Percentiles rank a stretch among this genome's conserved stretches.
These are phyloP conservation scores for Aplosporella prunicola DNA, from an alignment of 2,329 filamentous ascomycete species.

Conservation along the genomic window DNA sequence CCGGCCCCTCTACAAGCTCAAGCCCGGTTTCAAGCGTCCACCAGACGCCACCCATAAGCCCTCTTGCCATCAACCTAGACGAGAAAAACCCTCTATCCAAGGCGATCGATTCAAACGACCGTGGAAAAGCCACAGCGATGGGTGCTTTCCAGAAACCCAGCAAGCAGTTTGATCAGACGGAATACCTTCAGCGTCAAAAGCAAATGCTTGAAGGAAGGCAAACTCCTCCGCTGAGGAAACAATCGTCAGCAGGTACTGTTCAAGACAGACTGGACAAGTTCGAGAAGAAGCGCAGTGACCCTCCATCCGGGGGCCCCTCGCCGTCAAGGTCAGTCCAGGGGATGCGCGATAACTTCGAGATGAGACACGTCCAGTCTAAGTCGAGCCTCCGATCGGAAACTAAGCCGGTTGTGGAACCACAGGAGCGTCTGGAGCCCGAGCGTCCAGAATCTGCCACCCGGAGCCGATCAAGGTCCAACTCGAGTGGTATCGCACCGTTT, in stretches of 20 bases:
- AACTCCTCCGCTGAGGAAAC: slow-evolving; percentile 37
- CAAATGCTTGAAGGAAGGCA: slow-evolving; percentile 70
- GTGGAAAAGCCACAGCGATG: slow-evolving; percentile 71
- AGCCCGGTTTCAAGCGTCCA: slow-evolving; percentile 31
- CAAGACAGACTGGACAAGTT: slow-evolving; percentile 26
- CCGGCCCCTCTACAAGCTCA: slow-evolving; percentile 26
- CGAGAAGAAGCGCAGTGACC: slow-evolving; percentile 25
- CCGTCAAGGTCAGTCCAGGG: slow-evolving; percentile 17
- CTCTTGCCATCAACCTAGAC: slow-evolving; percentile 61
- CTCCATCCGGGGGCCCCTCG: no score
- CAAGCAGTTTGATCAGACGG: slow-evolving; percentile 72
- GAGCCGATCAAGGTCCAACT: no score
- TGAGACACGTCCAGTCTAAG: slow-evolving; percentile 23
- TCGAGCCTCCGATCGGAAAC: no score
- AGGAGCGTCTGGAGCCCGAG: no score
- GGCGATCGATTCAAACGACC: slow-evolving; percentile 64
- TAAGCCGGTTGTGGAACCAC: no score
- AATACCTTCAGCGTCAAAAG: slow-evolving; percentile 71
- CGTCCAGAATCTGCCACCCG: no score
- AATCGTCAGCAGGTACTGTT: slow-evolving; percentile 9
- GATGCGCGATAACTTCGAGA: slow-evolving; percentile 28
- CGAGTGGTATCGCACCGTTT: no score
- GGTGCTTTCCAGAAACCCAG: slow-evolving; percentile 63
- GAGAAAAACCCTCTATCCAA: slow-evolving; percentile 53
- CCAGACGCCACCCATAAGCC: slow-evolving; percentile 52